Evolutionary conservation across 768 basidiomycete genomes (phyloP).

Genomic region (Russula griseocarnosa): DNA sequence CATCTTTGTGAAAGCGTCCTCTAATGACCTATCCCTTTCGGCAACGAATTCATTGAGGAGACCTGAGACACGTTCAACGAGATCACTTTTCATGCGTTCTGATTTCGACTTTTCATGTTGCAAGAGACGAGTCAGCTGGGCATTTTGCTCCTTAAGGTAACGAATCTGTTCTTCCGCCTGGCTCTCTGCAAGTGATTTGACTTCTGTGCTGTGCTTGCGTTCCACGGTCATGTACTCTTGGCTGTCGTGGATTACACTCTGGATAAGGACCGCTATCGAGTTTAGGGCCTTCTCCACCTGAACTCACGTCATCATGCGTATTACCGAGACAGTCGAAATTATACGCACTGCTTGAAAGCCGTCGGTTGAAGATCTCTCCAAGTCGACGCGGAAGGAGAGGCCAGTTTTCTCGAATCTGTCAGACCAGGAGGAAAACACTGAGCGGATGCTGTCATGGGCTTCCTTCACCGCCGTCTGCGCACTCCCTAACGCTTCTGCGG

Average conservation of each 20-base stretch:
- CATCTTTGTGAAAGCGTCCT: constrained; percentile 51
- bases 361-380: constrained; percentile 42
- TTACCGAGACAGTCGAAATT: background rate
- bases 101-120: constrained; percentile 63
- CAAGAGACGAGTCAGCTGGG: constrained; percentile 54
- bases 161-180: constrained; percentile 51
- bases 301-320: constrained; percentile 1
- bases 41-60: constrained; percentile 68
- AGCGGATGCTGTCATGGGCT: constrained; percentile 50
- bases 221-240: constrained; percentile 55
- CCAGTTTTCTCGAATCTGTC: constrained; percentile 48
- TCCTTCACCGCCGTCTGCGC: constrained; percentile 51
- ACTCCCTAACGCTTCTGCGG: constrained; percentile 47
- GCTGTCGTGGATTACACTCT: constrained; percentile 55
- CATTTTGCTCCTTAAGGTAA: constrained; percentile 69
- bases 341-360: constrained; percentile 45
- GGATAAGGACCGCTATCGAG: constrained; percentile 55
- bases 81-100: constrained; percentile 63
- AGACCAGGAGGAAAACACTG: constrained; percentile 53
- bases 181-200: constrained; percentile 46
- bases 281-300: constrained; percentile 57
- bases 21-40: constrained; percentile 62
- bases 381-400: constrained; percentile 45
- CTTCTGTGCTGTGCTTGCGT: constrained; percentile 46
- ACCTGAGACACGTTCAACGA: constrained; percentile 70